Evolutionary conservation across 1,284 basidiomycete species (phyloP), one percentile per base, ranked within the genome.

Genomic region (Athelia sp.): DNA sequence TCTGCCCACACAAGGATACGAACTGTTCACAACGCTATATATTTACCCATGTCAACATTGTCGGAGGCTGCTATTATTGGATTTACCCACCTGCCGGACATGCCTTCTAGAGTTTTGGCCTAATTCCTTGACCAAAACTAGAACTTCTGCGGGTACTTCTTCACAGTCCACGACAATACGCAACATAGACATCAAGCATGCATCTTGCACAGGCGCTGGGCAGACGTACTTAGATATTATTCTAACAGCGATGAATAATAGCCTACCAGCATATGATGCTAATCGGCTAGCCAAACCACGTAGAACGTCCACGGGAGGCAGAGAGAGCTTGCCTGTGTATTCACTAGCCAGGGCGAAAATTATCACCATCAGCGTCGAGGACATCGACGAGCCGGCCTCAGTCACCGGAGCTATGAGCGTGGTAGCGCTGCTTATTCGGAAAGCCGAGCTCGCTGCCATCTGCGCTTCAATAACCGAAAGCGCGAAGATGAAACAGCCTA

Each of bases 11-110:
- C 26, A 84, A 63, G 14, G 63, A 68, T 31, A 77, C 56, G 60
- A 89, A 87, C 59, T 87, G 81, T 31, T 78, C 71, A 57, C 83
- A 87, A 46, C 87, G 77, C 86, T 90, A 54, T 22, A n/a, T n/a
- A n/a, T 6, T 4, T 38, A 49, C 48, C n/a, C 3, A 45, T 35
- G 11, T 19, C 45, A 22, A 22, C 24, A 47, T 43, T 38, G 53
- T 24, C 36, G 53, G 19, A 24, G 31, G 38, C 4, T 6, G n/a
- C 47, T 47, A 45, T 50, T 45, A 46, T 43, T 29, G 57, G 43
- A 19, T 13, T 14, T 40, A 58, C 71, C 50, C 57, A 85, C 86
- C 53, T 71, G 70, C 50, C 71, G 75, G 48, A 90, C 77, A 60
- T 82, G 74, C 23, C 74, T 65, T 21, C 77, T 70, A 13, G 75